Conservation (phyloP, 2,329 filamentous ascomycete species). For the Ascochyta rabiei region DNA sequence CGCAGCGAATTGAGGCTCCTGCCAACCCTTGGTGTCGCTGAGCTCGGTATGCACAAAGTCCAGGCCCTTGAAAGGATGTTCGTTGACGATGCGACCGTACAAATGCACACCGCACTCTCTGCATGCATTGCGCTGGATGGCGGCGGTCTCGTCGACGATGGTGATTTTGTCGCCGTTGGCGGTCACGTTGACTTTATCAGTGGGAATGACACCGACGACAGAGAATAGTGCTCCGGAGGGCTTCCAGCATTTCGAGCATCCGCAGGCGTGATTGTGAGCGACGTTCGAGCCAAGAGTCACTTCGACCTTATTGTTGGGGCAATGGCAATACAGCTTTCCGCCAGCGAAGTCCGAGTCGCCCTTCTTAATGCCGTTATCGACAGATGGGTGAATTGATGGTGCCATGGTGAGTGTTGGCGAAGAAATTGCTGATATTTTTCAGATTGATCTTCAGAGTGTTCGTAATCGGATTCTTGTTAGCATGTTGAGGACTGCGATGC, state of each 20-base stretch:
- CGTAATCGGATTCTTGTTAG: background rate
- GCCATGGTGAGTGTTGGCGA: constrained; percentile 28
- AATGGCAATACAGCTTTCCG: constrained; percentile 68
- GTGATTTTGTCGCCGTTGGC: constrained; percentile 64
- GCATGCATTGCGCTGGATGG: constrained; percentile 60
- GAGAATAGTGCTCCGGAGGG: constrained; percentile 68
- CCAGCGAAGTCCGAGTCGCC: constrained; percentile 62
- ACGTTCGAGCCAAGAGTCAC: constrained; percentile 65
- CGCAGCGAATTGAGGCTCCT: constrained; percentile 72
- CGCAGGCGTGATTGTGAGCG: constrained; percentile 72
- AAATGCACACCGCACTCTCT: constrained; percentile 62
- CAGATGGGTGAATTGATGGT: constrained; percentile 63
- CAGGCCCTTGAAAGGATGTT: constrained; percentile 71
- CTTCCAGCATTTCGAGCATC: constrained; percentile 77
- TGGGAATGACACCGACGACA: constrained; percentile 66
- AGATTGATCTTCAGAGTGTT: background rate
- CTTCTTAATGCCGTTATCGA: constrained; percentile 67
- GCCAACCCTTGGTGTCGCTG: constrained; percentile 67
- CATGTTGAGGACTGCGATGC: background rate
- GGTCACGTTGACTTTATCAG: constrained; percentile 61
- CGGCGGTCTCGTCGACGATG: constrained; percentile 61
- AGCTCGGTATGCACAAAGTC: constrained; percentile 72
- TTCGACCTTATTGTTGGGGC: constrained; percentile 61
- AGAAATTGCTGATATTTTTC: constrained; percentile 17
- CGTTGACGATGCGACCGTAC: constrained; percentile 68